A percentile compares a stretch with the other conserved stretches of the same genome.
Evolutionary conservation across 768 basidiomycete genomes (phyloP).

Genomic region (Crucibulum laeve): DNA sequence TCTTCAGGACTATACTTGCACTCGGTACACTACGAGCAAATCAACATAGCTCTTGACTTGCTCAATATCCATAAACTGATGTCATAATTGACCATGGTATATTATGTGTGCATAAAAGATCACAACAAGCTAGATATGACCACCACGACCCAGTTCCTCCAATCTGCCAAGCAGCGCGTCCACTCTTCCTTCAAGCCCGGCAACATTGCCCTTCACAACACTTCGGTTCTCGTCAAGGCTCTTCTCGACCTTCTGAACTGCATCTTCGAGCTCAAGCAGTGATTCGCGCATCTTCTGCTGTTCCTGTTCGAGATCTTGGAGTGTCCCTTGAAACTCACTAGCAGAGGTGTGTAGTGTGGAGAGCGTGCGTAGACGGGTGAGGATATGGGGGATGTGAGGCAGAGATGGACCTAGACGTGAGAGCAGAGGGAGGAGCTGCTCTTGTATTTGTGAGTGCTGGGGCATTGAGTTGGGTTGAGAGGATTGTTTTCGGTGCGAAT

Average conservation of each 20-base stretch:
- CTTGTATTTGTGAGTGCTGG: slow-evolving; percentile 31
- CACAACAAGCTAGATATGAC: not conserved
- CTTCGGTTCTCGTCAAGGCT: slow-evolving; percentile 72
- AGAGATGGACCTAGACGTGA: slow-evolving; percentile 67
- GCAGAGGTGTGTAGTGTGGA: slow-evolving; percentile 80
- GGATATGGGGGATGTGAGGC: slow-evolving; percentile 85
- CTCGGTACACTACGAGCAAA: too few relatives aligned
- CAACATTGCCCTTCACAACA: slow-evolving; percentile 71
- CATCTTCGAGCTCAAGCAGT: slow-evolving; percentile 62
- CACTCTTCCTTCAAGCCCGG: slow-evolving; percentile 56
- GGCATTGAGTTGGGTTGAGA: slow-evolving; percentile 32
- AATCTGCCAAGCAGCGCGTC: slow-evolving; percentile 35
- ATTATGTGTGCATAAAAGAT: too few relatives aligned
- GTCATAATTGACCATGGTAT: slow-evolving; percentile 4
- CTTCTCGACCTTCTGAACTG: slow-evolving; percentile 67
- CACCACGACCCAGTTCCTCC: slow-evolving; percentile 30
- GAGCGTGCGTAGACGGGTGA: slow-evolving; percentile 83
- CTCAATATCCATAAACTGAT: too few relatives aligned
- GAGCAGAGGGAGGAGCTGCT: slow-evolving; percentile 65
- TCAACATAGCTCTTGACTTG: too few relatives aligned
- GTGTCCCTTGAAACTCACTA: slow-evolving; percentile 64
- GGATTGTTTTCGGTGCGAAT: slow-evolving; percentile 37
- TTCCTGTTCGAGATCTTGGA: slow-evolving; percentile 67
- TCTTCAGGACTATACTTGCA: too few relatives aligned
- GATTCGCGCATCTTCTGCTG: slow-evolving; percentile 61